phyloP scores from a whole-genome alignment of 768 basidiomycete species.

The Stropharia rugosoannulata region DNA sequence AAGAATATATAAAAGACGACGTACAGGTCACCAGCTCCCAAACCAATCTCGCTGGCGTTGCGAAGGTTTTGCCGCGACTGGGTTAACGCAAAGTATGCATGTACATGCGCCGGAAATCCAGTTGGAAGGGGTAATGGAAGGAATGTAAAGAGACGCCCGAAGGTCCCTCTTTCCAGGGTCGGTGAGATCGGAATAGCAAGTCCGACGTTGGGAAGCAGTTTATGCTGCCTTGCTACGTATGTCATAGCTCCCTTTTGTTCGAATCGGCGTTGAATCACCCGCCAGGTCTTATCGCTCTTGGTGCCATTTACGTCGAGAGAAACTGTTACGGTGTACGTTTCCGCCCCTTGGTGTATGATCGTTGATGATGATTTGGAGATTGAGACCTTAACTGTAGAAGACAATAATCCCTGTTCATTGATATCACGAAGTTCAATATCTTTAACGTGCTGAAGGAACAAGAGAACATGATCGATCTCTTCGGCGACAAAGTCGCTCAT shows the following conservation, averaged over 20 bases:
- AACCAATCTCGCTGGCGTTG: conserved; percentile 38
- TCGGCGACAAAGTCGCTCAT: conserved; percentile 39
- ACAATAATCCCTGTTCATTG: conserved; percentile 18
- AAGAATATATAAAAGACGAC: conserved; percentile 9
- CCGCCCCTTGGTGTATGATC: background rate
- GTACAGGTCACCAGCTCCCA: conserved; percentile 42
- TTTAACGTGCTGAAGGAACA: conserved; percentile 41
- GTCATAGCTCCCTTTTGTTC: conserved; percentile 21
- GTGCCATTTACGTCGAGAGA: conserved; percentile 8
- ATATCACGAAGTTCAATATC: conserved; percentile 41
- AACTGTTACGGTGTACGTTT: conserved; percentile 16
- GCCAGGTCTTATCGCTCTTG: conserved; percentile 25
- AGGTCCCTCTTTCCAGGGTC: background rate
- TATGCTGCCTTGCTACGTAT: conserved; percentile 32
- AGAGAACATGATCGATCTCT: conserved; percentile 37
- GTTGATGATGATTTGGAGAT: conserved; percentile 11
- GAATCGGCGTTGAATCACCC: conserved; percentile 30
- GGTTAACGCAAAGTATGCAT: conserved; percentile 47
- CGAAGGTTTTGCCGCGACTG: conserved; percentile 42
- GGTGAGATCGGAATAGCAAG: conserved; percentile 31
- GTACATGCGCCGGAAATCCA: conserved; percentile 43
- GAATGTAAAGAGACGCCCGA: conserved; percentile 48
- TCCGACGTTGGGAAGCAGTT: conserved; percentile 38
- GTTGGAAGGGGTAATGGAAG: conserved; percentile 48
- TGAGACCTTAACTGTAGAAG: conserved; percentile 15